These are phyloP conservation scores for Cyclanthera cordifolia DNA, from an alignment of 306 rosid genomes.

Conservation along the genomic window DNA sequence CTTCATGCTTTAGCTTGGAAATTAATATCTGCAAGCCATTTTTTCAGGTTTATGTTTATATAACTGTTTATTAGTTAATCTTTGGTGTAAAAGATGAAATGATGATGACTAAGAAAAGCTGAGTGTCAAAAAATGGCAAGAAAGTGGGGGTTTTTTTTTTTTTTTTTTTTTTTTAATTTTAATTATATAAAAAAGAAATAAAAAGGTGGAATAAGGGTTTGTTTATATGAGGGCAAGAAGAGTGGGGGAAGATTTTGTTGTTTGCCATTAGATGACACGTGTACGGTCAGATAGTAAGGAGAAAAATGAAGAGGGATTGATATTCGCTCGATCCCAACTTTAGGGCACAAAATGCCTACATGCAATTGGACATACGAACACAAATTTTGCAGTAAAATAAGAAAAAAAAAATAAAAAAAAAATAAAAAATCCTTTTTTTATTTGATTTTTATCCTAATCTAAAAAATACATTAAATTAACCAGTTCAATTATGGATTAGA, in stretches of 20 bases:
- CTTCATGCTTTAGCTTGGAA: not conserved
- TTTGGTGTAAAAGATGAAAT: not conserved
- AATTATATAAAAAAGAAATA: not conserved
- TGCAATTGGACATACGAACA: not conserved
- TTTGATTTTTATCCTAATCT: no score
- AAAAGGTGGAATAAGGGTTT: not conserved
- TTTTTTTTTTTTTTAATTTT: no score
- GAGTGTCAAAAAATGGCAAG: not conserved
- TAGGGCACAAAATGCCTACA: conserved; percentile 1
- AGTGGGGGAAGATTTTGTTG: not conserved
- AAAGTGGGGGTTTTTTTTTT: not conserved
- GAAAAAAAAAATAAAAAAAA: no score
- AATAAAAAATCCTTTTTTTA: no score
- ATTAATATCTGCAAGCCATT: not conserved
- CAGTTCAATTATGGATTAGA: no score
- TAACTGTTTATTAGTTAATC: no score
- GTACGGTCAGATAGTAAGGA: not conserved
- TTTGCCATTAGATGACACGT: not conserved
- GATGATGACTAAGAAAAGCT: not conserved
- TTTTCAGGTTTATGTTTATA: not conserved
- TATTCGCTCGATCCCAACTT: not conserved
- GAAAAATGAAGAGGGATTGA: not conserved
- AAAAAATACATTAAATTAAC: no score
- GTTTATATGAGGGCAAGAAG: not conserved
- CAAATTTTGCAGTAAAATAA: not conserved